These are phyloP conservation scores for Inonotus obliquus DNA, from an alignment of 1,284 basidiomycete genomes.

Conservation along the genomic window DNA sequence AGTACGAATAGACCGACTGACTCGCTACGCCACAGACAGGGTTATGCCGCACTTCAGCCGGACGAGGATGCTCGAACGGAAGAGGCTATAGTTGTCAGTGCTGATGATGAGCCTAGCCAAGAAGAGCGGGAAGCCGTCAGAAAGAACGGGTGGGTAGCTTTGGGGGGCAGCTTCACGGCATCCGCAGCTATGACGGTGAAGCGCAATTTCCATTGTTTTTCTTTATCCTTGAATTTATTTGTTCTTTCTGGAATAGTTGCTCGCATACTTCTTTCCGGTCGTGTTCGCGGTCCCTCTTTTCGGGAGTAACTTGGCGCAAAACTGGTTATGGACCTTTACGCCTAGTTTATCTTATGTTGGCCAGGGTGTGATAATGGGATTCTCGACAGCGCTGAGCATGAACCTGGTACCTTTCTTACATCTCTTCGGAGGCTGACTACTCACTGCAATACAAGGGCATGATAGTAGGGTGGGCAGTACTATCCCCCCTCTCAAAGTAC, in stretches of 20 bases:
- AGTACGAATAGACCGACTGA: slow-evolving; percentile 37
- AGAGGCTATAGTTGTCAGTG: slow-evolving; percentile 16
- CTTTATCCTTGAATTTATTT: neutral
- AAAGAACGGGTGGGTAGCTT: slow-evolving; percentile 65
- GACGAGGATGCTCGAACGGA: slow-evolving; percentile 24
- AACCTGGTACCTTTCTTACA: slow-evolving; percentile 54
- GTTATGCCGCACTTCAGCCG: slow-evolving; percentile 45
- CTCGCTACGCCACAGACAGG: slow-evolving; percentile 33
- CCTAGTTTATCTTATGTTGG: slow-evolving; percentile 90
- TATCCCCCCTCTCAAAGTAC: slow-evolving; percentile 82
- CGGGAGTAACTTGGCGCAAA: slow-evolving; percentile 77
- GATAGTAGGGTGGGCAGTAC: slow-evolving; percentile 91
- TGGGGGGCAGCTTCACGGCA: slow-evolving; percentile 71
- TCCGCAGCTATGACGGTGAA: slow-evolving; percentile 67
- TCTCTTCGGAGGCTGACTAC: neutral
- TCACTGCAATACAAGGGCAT: slow-evolving; percentile 58
- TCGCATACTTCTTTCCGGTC: slow-evolving; percentile 83
- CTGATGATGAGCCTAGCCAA: slow-evolving; percentile 29
- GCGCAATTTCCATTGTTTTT: slow-evolving; percentile 28
- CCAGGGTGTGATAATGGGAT: slow-evolving; percentile 98
- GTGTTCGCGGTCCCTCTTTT: slow-evolving; percentile 91
- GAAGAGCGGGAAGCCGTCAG: slow-evolving; percentile 43
- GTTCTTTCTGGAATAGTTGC: slow-evolving; percentile 43
- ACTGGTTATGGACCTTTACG: slow-evolving; percentile 95
- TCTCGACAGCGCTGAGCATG: slow-evolving; percentile 93